A percentile compares a stretch with the other conserved stretches of the same genome.
phyloP scores from a whole-genome alignment of 139 green algal genomes.

The Microglena sp. region DNA sequence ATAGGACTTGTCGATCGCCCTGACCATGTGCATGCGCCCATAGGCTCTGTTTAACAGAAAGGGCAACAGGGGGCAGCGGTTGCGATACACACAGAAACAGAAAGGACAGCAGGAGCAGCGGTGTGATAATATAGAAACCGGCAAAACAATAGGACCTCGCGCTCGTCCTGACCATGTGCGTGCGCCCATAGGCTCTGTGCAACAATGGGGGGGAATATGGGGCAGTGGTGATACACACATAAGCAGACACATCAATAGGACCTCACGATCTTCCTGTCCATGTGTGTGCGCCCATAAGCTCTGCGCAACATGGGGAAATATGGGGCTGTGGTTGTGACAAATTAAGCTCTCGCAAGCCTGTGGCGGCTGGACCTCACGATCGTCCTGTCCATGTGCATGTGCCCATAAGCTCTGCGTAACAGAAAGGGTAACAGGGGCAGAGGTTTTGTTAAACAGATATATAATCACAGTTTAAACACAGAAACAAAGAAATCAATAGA shows the following conservation, averaged over 20 bases:
- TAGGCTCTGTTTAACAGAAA: constrained; percentile 17
- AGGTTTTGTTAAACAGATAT: too few relatives aligned
- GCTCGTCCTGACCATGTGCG: constrained; percentile 22
- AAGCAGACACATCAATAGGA: neutral
- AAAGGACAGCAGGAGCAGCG: neutral
- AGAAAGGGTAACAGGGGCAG: too few relatives aligned
- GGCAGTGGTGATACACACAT: neutral
- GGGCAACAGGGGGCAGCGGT: neutral
- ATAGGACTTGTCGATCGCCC: constrained; percentile 35
- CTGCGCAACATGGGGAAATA: too few relatives aligned
- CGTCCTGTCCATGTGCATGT: constrained; percentile 22
- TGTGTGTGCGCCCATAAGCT: too few relatives aligned
- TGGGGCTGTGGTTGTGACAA: too few relatives aligned
- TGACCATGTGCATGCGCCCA: constrained; percentile 28
- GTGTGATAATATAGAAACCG: constrained; percentile 19
- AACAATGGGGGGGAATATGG: neutral
- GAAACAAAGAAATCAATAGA: too few relatives aligned
- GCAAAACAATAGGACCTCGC: constrained; percentile 45
- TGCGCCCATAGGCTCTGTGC: constrained; percentile 29
- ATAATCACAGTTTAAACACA: too few relatives aligned
- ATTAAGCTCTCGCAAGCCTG: constrained; percentile 42
- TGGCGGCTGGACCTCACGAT: constrained; percentile 40
- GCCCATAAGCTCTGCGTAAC: too few relatives aligned
- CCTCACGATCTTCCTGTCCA: neutral
- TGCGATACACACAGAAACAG: neutral